These are phyloP conservation scores for Colletotrichum coccodes DNA, from an alignment of 2,329 filamentous ascomycete species.

Conservation along the genomic window DNA sequence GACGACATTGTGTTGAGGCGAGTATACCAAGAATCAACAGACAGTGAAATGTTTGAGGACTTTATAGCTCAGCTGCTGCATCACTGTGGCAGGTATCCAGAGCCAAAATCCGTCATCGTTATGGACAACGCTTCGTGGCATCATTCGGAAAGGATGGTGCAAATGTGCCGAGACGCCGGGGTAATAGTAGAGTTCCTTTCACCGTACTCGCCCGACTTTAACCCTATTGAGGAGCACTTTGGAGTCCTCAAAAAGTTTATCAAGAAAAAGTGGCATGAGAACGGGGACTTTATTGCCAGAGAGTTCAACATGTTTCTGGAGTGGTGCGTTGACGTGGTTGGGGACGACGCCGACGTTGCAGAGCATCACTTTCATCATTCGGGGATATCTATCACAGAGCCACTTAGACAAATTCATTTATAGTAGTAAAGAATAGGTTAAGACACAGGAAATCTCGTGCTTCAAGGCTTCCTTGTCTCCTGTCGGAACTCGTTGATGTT, in stretches of 20 bases:
- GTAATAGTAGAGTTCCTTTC: slow-evolving; percentile 30
- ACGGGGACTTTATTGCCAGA: slow-evolving; percentile 29
- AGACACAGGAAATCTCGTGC: background rate
- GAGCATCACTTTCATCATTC: slow-evolving; percentile 29
- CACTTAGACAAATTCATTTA: background rate
- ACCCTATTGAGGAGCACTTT: slow-evolving; percentile 39
- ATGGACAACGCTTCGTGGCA: slow-evolving; percentile 48
- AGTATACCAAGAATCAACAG: slow-evolving; percentile 28
- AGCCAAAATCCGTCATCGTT: slow-evolving; percentile 46
- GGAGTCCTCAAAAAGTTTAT: slow-evolving; percentile 36
- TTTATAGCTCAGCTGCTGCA: slow-evolving; percentile 45
- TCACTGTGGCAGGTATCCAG: slow-evolving; percentile 42
- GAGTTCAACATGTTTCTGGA: slow-evolving; percentile 36
- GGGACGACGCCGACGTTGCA: slow-evolving; percentile 3
- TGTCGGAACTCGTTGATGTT: slow-evolving; percentile 7
- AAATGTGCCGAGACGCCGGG: slow-evolving; percentile 39
- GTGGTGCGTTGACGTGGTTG: slow-evolving; percentile 36
- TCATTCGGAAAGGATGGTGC: slow-evolving; percentile 37
- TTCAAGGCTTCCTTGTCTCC: background rate
- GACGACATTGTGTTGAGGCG: slow-evolving; percentile 38
- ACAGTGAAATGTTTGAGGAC: slow-evolving; percentile 40
- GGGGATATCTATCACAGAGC: slow-evolving; percentile 4
- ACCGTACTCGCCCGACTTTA: slow-evolving; percentile 38
- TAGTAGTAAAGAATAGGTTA: background rate
- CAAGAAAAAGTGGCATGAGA: slow-evolving; percentile 31